Conservation (phyloP, 2,329 filamentous ascomycete genomes). For the Talaromyces atroroseus region DNA sequence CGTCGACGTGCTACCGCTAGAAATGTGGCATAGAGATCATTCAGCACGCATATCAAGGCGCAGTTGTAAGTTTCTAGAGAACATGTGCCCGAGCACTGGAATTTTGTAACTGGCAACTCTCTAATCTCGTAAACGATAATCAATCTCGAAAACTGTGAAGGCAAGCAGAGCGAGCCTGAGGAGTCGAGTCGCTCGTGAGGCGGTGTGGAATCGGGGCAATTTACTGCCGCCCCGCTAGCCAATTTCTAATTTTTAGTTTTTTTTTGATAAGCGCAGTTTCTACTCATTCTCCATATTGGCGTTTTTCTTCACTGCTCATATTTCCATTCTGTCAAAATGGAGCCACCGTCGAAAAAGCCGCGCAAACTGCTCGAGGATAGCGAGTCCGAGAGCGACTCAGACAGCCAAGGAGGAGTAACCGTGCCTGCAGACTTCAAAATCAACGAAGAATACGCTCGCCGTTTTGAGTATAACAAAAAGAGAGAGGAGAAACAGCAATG, state of each 20-base stretch:
- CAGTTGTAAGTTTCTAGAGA: too few relatives aligned
- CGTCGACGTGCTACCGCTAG: too few relatives aligned
- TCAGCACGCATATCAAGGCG: too few relatives aligned
- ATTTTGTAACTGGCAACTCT: too few relatives aligned
- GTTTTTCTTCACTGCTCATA: neutral
- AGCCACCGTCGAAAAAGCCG: constrained; percentile 38
- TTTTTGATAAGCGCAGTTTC: neutral
- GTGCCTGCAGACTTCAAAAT: constrained; percentile 59
- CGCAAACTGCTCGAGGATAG: constrained; percentile 38
- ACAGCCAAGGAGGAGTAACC: constrained; percentile 37
- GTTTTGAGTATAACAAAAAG: constrained; percentile 97
- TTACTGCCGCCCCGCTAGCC: neutral
- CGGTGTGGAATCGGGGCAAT: neutral
- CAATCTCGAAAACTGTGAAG: too few relatives aligned
- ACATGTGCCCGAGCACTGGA: too few relatives aligned
- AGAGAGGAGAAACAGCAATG: constrained; percentile 69
- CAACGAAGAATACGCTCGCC: constrained; percentile 81
- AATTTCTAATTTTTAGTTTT: neutral
- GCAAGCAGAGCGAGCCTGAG: too few relatives aligned
- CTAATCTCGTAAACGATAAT: too few relatives aligned
- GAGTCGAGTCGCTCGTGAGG: neutral
- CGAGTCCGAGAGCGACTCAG: constrained; percentile 34
- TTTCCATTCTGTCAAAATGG: constrained; percentile 25
- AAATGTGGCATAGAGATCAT: too few relatives aligned
- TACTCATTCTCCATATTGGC: neutral